Percentiles rank a stretch among this genome's conserved stretches.
These are phyloP conservation scores for Exidia glandulosa DNA, from an alignment of 768 basidiomycete genomes.

Conservation along the genomic window DNA sequence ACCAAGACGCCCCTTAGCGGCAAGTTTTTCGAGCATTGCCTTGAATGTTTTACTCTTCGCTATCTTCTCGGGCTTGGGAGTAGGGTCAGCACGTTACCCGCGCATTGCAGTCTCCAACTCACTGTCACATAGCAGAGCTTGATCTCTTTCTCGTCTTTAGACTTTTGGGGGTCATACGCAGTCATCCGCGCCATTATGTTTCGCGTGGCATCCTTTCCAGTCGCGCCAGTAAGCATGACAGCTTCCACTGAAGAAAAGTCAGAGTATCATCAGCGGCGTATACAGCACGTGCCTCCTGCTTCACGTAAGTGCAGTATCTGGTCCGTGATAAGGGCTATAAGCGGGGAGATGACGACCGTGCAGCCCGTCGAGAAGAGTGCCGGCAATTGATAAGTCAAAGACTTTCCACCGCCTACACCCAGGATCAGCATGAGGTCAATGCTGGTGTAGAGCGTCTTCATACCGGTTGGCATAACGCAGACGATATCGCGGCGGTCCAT, in stretches of 20 bases:
- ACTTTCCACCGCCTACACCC: slow-evolving; percentile 74
- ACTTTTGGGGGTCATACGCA: slow-evolving; percentile 22
- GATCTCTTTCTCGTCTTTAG: slow-evolving; percentile 34
- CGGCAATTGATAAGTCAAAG: slow-evolving; percentile 85
- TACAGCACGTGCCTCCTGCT: slow-evolving; percentile 39
- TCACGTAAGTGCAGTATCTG: slow-evolving; percentile 67
- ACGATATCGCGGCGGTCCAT: slow-evolving; percentile 81
- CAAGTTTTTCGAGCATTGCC: slow-evolving; percentile 53
- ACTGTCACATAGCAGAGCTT: slow-evolving; percentile 83
- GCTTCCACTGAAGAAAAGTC: slow-evolving; percentile 45
- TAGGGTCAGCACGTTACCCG: neutral
- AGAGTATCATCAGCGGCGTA: neutral
- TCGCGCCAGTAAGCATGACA: slow-evolving; percentile 65
- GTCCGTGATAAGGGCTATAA: slow-evolving; percentile 71
- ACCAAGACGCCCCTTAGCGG: slow-evolving; percentile 52
- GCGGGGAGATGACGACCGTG: slow-evolving; percentile 78
- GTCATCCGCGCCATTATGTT: slow-evolving; percentile 39
- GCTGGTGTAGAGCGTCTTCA: neutral
- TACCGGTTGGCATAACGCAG: slow-evolving; percentile 81
- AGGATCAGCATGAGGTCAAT: slow-evolving; percentile 6
- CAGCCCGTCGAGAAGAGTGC: slow-evolving; percentile 68
- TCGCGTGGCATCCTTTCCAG: slow-evolving; percentile 39
- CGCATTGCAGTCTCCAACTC: slow-evolving; percentile 10
- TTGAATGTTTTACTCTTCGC: slow-evolving; percentile 63
- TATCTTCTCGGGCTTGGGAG: slow-evolving; percentile 70